Conservation (phyloP, 179 eudicot genomes). For the Heliamphora pulchella region DNA sequence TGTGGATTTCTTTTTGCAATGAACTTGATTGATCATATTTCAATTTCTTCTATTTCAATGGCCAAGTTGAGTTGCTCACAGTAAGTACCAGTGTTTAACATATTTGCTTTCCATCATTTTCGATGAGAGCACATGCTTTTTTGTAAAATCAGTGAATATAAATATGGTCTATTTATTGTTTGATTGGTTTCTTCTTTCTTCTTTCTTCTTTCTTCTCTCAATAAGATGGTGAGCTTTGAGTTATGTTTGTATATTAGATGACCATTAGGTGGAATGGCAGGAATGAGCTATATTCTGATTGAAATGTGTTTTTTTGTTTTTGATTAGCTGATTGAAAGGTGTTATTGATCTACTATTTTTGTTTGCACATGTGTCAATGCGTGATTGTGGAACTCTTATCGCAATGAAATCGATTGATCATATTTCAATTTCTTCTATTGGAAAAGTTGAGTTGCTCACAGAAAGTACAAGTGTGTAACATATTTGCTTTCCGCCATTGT, state of each 20-base stretch:
- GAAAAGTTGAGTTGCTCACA: not conserved
- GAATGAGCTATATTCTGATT: no score
- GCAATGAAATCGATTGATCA: no score
- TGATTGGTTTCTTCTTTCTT: not conserved
- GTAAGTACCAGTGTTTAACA: not conserved
- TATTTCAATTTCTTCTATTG: no score
- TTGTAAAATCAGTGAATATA: not conserved
- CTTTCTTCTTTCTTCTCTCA: conserved; percentile 7
- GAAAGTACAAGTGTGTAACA: not conserved
- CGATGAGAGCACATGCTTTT: not conserved
- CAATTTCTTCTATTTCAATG: not conserved
- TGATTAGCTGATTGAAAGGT: no score
- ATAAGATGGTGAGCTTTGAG: no score
- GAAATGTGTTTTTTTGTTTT: no score
- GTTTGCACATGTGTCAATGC: no score
- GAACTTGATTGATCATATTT: no score
- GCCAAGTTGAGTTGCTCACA: not conserved
- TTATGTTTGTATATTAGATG: no score
- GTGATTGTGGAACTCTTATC: no score
- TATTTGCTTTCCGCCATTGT: not conserved
- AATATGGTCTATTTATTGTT: not conserved
- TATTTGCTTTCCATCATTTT: not conserved
- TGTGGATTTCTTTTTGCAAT: not conserved
- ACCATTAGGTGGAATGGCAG: no score
- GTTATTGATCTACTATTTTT: no score